Evolutionary conservation across 2,329 filamentous ascomycete genomes (phyloP), one percentile per base, ranked within the genome.

Genomic region (Pyrenophora graminea): DNA sequence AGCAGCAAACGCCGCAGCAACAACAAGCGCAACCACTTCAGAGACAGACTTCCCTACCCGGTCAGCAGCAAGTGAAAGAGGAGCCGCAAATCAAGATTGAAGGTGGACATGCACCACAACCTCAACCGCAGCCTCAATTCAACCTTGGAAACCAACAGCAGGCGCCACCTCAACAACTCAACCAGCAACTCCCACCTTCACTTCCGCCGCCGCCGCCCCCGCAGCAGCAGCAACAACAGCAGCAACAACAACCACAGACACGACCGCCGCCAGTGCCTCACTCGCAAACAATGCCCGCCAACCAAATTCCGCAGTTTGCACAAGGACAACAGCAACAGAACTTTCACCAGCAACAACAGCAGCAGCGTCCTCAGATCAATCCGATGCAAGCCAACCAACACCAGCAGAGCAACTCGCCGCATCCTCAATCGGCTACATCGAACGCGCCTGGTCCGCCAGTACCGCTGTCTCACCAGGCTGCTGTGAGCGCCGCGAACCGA

Each of bases 401-500:
- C 25, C 64, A 61, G 39, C 71, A 74, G 33, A 72, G 64, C 48
- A 70, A 72, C 39, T 71, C 72, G 15, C 69, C 70, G 6, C 71
- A 74, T 37, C 67, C 71, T 4, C 70, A 71, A 45, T 72, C 70
- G 8, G 70, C 71, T 9, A 67, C 64, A 2, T 58, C 62, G 6
- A 63, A 61, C 48, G 56, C 62, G 23, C 58, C 64, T 19, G 71
- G 70, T 8, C 68, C 64, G 1, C 72, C 72, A 18, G 67, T 71
- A 8, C 70, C 73, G 2, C 72, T 79, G 39, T 73, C 74, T 17
- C 77, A 79, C 56, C 71, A 75, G 57, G 75, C 74, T 33, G 77
- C 77, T 2, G 72, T 79, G 51, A 69, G 65, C 48, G 72, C 72
- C 36, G 76, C 77, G 23, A 72, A 72, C 39, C 64, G 72, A 31